Conservation (phyloP, 169 alveolate species). For the Cryptosporidium canis region DNA sequence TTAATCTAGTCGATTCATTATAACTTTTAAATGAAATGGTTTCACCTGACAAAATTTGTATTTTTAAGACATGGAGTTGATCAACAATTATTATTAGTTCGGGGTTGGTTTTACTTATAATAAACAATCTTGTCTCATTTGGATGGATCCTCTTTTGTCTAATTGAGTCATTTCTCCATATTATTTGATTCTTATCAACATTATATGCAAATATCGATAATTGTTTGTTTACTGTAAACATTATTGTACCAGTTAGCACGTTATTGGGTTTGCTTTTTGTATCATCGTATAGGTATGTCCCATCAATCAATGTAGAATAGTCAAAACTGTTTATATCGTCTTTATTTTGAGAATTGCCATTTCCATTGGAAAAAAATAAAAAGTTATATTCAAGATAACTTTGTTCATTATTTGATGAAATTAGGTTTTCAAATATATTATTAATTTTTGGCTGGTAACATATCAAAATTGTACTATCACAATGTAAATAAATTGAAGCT, state of each 20-base stretch:
- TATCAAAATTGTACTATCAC: background rate
- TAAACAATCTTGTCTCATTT: background rate
- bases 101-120: background rate
- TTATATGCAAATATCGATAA: conserved; percentile 3
- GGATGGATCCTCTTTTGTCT: background rate
- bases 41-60: conserved; percentile 19
- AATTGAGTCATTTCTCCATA: conserved; percentile 51
- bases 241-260: conserved; percentile 2
- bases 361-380: background rate
- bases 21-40: conserved; percentile 10
- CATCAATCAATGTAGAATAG: background rate
- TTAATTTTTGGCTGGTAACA: conserved; percentile 17
- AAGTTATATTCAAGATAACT: conserved; percentile 3
- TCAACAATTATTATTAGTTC: background rate
- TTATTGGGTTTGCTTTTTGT: background rate
- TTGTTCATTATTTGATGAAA: background rate
- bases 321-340: background rate
- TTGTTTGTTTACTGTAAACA: conserved; percentile 33
- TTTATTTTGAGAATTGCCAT: background rate
- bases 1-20: background rate
- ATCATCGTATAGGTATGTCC: conserved; percentile 12
- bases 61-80: conserved; percentile 1
- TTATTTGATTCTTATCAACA: background rate
- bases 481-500: background rate
- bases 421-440: conserved; percentile 31